Conservation (phyloP, 768 basidiomycete genomes). For the Termitomyces heimii region DNA sequence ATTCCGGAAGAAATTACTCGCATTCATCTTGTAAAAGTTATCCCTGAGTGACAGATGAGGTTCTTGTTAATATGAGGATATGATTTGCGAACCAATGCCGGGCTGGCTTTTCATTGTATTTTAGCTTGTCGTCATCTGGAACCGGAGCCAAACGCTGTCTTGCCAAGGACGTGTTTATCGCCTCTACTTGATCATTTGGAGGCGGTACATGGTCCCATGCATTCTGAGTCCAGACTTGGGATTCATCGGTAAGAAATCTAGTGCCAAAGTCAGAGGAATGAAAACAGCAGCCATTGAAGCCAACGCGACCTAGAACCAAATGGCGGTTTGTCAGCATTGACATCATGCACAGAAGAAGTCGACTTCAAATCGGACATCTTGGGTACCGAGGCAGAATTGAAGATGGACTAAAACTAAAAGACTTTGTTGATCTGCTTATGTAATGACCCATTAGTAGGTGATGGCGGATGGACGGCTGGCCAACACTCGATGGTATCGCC, state of each 20-base stretch:
- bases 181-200: conserved; percentile 73
- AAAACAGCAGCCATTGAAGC: not conserved
- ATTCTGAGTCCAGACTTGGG: conserved; percentile 81
- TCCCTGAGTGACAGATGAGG: conserved; percentile 59
- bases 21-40: conserved; percentile 84
- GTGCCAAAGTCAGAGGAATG: not conserved
- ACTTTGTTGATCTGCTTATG: conserved; percentile 10
- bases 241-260: conserved; percentile 65
- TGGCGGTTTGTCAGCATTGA: conserved; percentile 48
- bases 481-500: conserved; percentile 6
- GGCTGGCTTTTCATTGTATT: conserved; percentile 69
- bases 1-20: conserved; percentile 89
- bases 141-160: conserved; percentile 74
- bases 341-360: conserved; percentile 65
- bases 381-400: not conserved
- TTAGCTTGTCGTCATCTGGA: conserved; percentile 59
- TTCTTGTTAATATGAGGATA: not conserved
- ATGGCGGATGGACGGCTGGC: conserved; percentile 5
- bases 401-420: not conserved
- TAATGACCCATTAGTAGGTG: conserved; percentile 5
- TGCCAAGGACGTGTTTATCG: conserved; percentile 62
- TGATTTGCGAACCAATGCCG: conserved; percentile 54
- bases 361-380: conserved; percentile 20
- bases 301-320: conserved; percentile 61
- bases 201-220: conserved; percentile 91